Conservation (phyloP, 2,329 filamentous ascomycete species). For the Paramyrothecium roridum region DNA sequence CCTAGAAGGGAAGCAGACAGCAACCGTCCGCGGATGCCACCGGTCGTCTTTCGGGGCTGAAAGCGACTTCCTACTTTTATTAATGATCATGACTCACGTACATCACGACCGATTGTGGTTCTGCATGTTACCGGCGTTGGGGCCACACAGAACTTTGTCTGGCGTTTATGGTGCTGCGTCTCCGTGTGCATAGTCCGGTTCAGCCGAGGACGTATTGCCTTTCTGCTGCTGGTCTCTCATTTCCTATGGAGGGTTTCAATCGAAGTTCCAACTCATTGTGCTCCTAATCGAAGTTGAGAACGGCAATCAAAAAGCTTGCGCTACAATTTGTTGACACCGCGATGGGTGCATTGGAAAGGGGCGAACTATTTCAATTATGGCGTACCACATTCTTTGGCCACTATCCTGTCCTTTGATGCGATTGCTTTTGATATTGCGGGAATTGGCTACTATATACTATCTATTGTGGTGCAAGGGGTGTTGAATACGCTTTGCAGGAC, state of each 20-base stretch:
- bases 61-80: slow-evolving; percentile 1
- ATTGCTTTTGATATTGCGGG: slow-evolving; percentile 9
- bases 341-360: neutral
- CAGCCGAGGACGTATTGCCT: neutral
- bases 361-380: neutral
- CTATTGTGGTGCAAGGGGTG: neutral
- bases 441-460: slow-evolving; percentile 1
- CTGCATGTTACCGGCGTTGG: slow-evolving; percentile 42
- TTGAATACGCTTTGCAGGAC: neutral
- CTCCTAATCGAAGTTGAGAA: neutral
- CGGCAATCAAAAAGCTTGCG: neutral
- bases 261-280: neutral
- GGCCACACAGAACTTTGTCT: neutral
- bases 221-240: neutral
- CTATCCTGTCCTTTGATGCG: slow-evolving; percentile 13
- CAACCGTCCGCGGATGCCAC: neutral
- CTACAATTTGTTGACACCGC: neutral
- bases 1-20: slow-evolving; percentile 22
- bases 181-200: neutral
- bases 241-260: neutral
- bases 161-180: neutral
- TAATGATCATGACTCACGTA: slow-evolving; percentile 39
- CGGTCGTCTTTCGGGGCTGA: neutral
- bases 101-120: slow-evolving; percentile 38
- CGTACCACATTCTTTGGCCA: slow-evolving; percentile 14